Base-by-base conservation (phyloP, 2,329 filamentous ascomycete species). In the Cryphonectria radicalis region DNA sequence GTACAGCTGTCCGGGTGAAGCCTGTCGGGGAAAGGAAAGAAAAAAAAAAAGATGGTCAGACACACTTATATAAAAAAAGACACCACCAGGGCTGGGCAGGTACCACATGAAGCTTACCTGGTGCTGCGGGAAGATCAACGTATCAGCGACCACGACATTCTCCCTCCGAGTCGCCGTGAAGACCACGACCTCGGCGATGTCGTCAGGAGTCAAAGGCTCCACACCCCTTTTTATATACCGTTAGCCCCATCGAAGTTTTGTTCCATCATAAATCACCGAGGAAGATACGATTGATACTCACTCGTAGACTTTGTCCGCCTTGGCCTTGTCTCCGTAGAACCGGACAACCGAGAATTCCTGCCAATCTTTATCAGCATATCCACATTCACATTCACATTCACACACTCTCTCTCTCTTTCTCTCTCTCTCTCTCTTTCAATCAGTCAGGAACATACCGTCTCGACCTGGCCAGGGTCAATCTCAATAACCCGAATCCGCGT, bases 141-240 rank as follows among this genome's bases (percentile, higher is more conserved):
- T 92, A 82, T 98, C 95, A 28, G 95, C 95, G 75, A 98, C 82
- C 28, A 97, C 93, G 6, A 97, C 93, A 79, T 98, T 98, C 83
- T 97, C 93, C 76, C 92, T 89, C 77, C 95, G 88, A 4, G 92
- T 92, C 4, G 92, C 94, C 2, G 92, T 87, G 79, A 97, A 98
- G 10, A 98, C 94, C 46, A 97, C 86, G 42, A 97, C 87, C 83
- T 98, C 95, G 17, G 95, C 95, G 78, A 98, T 94, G 78, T 98
- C 95, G 66, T 96, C 93, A 0, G 93, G 92, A 0, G 94, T 97
- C 76, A 98, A 85, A 57, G 95, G 94, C 75, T 97, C 92, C 75
- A 89, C 91, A 67, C 91, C 92, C 71, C 91, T 92, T 74, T 73
- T 74, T 37, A 37, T n/a, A 50, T 7, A 55, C 62, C 62, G 75